Evolutionary conservation across 2,329 filamentous ascomycete species (phyloP).

Genomic region (Neonectria coccinea): DNA sequence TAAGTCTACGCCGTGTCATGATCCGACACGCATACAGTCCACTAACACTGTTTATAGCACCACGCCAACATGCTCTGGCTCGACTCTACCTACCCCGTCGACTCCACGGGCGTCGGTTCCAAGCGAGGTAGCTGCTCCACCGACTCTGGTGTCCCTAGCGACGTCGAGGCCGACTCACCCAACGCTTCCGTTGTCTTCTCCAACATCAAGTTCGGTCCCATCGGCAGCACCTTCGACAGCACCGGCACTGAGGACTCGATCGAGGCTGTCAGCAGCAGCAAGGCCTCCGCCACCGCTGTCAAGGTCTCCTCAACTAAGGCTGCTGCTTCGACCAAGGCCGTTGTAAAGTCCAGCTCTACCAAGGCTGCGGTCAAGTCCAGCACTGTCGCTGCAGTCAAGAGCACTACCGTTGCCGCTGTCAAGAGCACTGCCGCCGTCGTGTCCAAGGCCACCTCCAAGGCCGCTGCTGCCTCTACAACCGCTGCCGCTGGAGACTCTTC

Average conservation of each 20-base stretch:
- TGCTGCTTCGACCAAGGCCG: background rate
- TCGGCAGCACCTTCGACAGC: constrained; percentile 62
- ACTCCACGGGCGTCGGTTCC: constrained; percentile 58
- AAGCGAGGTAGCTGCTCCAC: constrained; percentile 66
- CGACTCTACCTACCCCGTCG: constrained; percentile 71
- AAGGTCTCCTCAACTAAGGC: background rate
- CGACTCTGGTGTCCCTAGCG: constrained; percentile 62
- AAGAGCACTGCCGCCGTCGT: constrained; percentile 21
- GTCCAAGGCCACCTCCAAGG: constrained; percentile 14
- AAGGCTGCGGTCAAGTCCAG: background rate
- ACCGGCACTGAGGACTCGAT: constrained; percentile 21
- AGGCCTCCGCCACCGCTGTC: constrained; percentile 4
- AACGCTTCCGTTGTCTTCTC: constrained; percentile 65
- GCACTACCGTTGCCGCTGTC: constrained; percentile 6
- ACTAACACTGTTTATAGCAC: constrained; percentile 51
- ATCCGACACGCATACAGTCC: too few relatives aligned
- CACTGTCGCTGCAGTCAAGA: constrained; percentile 14
- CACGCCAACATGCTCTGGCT: constrained; percentile 78
- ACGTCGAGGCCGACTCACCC: constrained; percentile 59
- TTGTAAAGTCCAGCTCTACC: background rate
- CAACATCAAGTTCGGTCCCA: constrained; percentile 67
- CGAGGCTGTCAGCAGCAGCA: constrained; percentile 21
- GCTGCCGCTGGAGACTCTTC: background rate
- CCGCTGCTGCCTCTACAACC: background rate
- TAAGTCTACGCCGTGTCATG: constrained; percentile 30